phyloP scores from a whole-genome alignment of 352 stramenopile species.

The Globisporangium cederbergense region DNA sequence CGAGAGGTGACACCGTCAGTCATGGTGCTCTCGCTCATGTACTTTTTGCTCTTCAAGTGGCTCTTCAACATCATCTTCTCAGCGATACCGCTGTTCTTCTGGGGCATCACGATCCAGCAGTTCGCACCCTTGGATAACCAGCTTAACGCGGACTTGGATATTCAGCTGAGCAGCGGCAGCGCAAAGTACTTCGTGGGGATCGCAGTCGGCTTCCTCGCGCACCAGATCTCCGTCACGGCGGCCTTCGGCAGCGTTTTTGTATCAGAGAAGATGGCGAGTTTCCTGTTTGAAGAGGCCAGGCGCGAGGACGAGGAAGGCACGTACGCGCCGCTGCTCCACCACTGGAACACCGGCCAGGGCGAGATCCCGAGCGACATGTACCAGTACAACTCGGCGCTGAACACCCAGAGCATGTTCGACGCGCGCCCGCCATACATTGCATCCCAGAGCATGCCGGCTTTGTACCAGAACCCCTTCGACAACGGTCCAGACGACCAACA shows the following conservation, averaged over 20 bases:
- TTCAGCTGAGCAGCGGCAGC: conserved; percentile 16
- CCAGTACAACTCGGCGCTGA: conserved; percentile 18
- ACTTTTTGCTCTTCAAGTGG: conserved; percentile 71
- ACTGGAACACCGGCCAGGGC: conserved; percentile 17
- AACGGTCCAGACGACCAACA: not conserved
- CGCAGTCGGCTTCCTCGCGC: conserved; percentile 56
- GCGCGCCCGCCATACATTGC: not conserved
- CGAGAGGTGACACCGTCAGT: conserved; percentile 53
- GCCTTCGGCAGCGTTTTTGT: conserved; percentile 37
- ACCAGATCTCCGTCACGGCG: conserved; percentile 52
- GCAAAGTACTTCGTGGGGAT: conserved; percentile 38
- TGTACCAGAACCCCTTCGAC: conserved; percentile 4
- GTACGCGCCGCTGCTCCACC: conserved; percentile 25
- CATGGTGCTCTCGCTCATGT: conserved; percentile 63
- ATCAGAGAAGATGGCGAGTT: conserved; percentile 38
- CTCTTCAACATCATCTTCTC: conserved; percentile 59
- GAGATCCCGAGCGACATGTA: conserved; percentile 16
- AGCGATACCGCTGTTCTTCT: conserved; percentile 40
- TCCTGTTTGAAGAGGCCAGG: conserved; percentile 34
- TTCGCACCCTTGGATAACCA: conserved; percentile 26
- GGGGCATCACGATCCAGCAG: conserved; percentile 37
- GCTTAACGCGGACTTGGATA: not conserved
- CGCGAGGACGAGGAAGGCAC: conserved; percentile 8
- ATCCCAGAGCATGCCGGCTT: conserved; percentile 4
- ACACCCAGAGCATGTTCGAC: conserved; percentile 13